A percentile compares a stretch with the other conserved stretches of the same genome.
Evolutionary conservation across 257 asterid genomes (phyloP).

Genomic region (Anisodus tanguticus): DNA sequence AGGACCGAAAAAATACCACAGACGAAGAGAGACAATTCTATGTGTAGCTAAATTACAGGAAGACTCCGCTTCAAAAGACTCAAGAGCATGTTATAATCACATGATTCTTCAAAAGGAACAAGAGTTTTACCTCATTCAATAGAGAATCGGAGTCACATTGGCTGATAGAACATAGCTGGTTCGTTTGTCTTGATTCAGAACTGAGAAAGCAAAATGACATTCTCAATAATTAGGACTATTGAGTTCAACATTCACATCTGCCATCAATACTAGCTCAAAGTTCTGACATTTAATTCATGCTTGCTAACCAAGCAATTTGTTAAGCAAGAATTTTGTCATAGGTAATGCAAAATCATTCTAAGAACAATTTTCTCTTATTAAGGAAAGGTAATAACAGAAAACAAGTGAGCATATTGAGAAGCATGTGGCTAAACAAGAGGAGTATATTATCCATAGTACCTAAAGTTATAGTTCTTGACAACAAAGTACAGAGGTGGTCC

Average conservation of each 20-base stretch:
- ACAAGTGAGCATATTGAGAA: constrained; percentile 14
- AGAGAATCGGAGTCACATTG: constrained; percentile 93
- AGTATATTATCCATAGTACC: constrained; percentile 47
- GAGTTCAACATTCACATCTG: background rate
- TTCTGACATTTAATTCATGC: constrained; percentile 6
- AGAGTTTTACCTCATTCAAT: constrained; percentile 73
- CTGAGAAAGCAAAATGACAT: constrained; percentile 54
- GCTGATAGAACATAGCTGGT: constrained; percentile 94
- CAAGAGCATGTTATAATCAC: background rate
- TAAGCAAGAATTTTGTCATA: constrained; percentile 14
- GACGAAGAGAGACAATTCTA: constrained; percentile 16
- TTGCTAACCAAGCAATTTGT: constrained; percentile 4
- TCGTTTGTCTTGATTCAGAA: constrained; percentile 86
- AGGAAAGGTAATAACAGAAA: background rate
- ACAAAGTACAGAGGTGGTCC: constrained; percentile 98
- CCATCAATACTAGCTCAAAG: background rate
- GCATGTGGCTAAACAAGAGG: background rate
- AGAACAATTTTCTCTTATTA: background rate
- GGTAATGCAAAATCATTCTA: background rate
- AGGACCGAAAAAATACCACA: background rate
- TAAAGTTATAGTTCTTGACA: constrained; percentile 84
- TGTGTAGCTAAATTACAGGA: constrained; percentile 12
- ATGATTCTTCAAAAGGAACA: constrained; percentile 22
- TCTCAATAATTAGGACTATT: constrained; percentile 37
- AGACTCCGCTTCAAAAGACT: constrained; percentile 27